These are phyloP conservation scores for Trifolium dubium DNA, from an alignment of 306 rosid species.

Conservation along the genomic window DNA sequence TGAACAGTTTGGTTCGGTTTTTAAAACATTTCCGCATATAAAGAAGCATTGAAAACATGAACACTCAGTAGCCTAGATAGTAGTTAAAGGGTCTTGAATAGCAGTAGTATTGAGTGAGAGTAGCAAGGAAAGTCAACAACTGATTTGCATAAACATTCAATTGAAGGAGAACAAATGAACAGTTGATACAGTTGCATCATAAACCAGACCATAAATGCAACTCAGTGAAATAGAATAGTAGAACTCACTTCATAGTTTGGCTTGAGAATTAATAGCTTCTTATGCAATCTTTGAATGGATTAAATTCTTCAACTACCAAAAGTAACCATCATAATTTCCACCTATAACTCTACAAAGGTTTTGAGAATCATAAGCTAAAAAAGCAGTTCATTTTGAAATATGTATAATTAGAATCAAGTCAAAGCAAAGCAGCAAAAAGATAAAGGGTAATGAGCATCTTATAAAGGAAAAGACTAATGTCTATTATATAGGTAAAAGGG, in stretches of 20 bases:
- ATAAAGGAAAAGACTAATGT: slow-evolving; percentile 35
- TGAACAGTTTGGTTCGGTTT: neutral
- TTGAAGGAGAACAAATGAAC: slow-evolving; percentile 37
- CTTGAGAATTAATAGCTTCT: slow-evolving; percentile 12
- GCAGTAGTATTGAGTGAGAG: slow-evolving; percentile 18
- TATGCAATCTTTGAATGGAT: slow-evolving; percentile 27
- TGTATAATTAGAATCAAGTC: slow-evolving; percentile 33
- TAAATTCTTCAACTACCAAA: slow-evolving; percentile 25
- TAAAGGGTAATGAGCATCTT: slow-evolving; percentile 10
- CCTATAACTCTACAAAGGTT: slow-evolving; percentile 29
- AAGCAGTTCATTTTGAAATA: slow-evolving; percentile 2
- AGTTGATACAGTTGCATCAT: slow-evolving; percentile 33
- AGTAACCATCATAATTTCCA: slow-evolving; percentile 29
- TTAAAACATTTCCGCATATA: neutral
- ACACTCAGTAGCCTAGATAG: slow-evolving; percentile 27
- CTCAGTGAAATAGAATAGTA: neutral
- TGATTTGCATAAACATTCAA: slow-evolving; percentile 30
- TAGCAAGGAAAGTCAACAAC: slow-evolving; percentile 39
- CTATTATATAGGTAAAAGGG: slow-evolving; percentile 15
- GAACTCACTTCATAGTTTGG: slow-evolving; percentile 6
- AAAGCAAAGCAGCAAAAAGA: slow-evolving; percentile 37
- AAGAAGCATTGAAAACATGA: slow-evolving; percentile 33
- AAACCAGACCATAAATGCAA: slow-evolving; percentile 36
- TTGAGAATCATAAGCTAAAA: neutral
- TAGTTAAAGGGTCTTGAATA: slow-evolving; percentile 28